Conservation (phyloP, 2,329 filamentous ascomycete species). For the Scedosporium aurantiacum region DNA sequence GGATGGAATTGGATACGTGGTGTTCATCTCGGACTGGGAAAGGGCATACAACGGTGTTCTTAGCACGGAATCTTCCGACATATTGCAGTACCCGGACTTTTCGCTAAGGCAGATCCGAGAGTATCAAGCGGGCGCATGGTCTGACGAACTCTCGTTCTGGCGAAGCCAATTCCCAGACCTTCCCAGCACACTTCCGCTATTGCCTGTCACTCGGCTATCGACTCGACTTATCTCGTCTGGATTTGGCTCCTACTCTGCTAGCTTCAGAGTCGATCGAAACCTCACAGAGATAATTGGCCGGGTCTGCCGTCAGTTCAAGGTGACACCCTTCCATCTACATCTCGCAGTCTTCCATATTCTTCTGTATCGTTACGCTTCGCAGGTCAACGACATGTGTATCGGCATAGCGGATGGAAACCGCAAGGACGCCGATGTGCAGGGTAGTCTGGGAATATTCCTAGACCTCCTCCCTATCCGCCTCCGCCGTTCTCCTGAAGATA, state of each 20-base stretch:
- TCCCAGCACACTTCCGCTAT: constrained; percentile 11
- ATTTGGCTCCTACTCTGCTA: constrained; percentile 1
- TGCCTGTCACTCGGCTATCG: constrained; percentile 8
- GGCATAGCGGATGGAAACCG: constrained; percentile 29
- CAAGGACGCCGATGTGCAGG: constrained; percentile 10
- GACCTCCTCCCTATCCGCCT: constrained; percentile 33
- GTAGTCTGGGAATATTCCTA: constrained; percentile 29
- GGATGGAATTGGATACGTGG: constrained; percentile 34
- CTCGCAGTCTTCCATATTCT: constrained; percentile 28
- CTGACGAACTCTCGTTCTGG: constrained; percentile 15
- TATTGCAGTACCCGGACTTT: constrained; percentile 25
- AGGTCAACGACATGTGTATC: constrained; percentile 29
- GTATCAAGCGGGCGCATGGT: constrained; percentile 12
- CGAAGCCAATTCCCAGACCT: constrained; percentile 9
- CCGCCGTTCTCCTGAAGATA: constrained; percentile 4
- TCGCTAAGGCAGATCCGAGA: constrained; percentile 20
- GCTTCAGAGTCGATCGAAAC: constrained; percentile 4
- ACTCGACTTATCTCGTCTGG: not conserved
- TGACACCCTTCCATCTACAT: constrained; percentile 33
- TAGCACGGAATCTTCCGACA: constrained; percentile 9
- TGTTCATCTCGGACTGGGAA: constrained; percentile 33
- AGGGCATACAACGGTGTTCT: constrained; percentile 25
- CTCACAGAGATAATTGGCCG: constrained; percentile 8
- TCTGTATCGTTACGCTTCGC: constrained; percentile 6
- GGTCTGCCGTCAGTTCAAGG: constrained; percentile 10